Base-by-base conservation (phyloP, 1,139 yeast species). In the Starmera stellimalicola region DNA sequence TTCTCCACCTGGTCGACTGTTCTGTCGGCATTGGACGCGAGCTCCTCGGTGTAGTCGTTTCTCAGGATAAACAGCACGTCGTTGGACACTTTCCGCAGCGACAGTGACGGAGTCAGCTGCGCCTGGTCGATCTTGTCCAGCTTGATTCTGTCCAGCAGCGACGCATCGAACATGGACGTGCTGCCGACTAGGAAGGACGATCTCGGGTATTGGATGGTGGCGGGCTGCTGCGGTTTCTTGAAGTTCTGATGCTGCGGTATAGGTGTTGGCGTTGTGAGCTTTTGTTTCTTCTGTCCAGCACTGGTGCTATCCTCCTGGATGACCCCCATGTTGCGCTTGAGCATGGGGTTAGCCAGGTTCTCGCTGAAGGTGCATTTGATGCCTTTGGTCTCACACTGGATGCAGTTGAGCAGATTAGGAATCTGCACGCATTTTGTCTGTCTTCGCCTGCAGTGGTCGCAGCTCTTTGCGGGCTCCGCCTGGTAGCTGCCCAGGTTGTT, bases 171-270 rank as follows among this genome's bases (percentile, higher is more conserved):
- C 32, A 77, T 63, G 25, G 87, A 77, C 0, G 87, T 77, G 1
- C 87, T 75, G 0, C 93, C 93, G 19, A 80, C 74, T 47, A 74
- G 79, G 50, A 79, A 80, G 24, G 85, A 76, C 1, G 88, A 79
- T 36, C 91, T 58, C 2, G 93, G 91, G 44, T 73, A 79, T 47
- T 78, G 88, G 29, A 75, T 65, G 1, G 72, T 66, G 5, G 40
- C 39, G 10, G 35, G 40, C 15, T 39, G 27, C 28, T 32, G 36
- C 9, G 29, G n/a, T 18, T 29, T 16, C 10, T 19, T 9, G 16
- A 8, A 12, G 11, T 4, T 37, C 35, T 26, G 37, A 31, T 25
- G 19, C 16, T 20, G 33, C 29, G 18, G 14, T 30, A 32, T 28
- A 10, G 32, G 32, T 8, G 28, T 18, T 23, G 39, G n/a, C 25